Conservation (phyloP, 2,329 filamentous ascomycete species). For the Onygenales sp. region DNA sequence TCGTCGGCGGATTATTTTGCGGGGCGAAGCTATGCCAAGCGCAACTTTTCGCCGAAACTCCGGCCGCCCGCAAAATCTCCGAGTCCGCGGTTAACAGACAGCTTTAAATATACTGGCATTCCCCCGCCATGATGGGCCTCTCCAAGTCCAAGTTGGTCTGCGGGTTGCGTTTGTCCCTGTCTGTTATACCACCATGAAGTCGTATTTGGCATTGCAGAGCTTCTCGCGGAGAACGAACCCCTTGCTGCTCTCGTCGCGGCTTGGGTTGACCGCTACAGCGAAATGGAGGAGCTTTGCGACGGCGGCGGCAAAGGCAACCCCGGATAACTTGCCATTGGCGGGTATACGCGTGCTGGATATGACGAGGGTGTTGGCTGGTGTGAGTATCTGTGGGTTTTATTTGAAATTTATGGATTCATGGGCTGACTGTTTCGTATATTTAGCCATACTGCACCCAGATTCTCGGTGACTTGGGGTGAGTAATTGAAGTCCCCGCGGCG, state of each 20-base stretch:
- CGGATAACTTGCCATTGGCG: constrained; percentile 57
- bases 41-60: too few relatives aligned
- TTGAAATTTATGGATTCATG: constrained; percentile 4
- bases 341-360: constrained; percentile 90
- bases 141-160: background rate
- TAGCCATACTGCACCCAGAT: constrained; percentile 98
- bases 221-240: constrained; percentile 1
- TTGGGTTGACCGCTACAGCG: constrained; percentile 18
- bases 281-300: constrained; percentile 32
- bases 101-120: background rate
- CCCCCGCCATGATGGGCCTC: background rate
- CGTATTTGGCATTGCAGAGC: constrained; percentile 4
- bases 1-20: too few relatives aligned
- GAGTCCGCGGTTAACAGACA: too few relatives aligned
- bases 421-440: constrained; percentile 5
- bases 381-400: constrained; percentile 27
- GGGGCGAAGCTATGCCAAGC: too few relatives aligned
- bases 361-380: constrained; percentile 90
- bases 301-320: constrained; percentile 28
- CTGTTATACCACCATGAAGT: constrained; percentile 4
- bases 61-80: too few relatives aligned
- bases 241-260: constrained; percentile 6
- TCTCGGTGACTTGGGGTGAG: constrained; percentile 86
- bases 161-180: background rate
- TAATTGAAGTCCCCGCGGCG: background rate